Evolutionary conservation across 768 basidiomycete species (phyloP).

Genomic region (Kwoniella bestiolae): DNA sequence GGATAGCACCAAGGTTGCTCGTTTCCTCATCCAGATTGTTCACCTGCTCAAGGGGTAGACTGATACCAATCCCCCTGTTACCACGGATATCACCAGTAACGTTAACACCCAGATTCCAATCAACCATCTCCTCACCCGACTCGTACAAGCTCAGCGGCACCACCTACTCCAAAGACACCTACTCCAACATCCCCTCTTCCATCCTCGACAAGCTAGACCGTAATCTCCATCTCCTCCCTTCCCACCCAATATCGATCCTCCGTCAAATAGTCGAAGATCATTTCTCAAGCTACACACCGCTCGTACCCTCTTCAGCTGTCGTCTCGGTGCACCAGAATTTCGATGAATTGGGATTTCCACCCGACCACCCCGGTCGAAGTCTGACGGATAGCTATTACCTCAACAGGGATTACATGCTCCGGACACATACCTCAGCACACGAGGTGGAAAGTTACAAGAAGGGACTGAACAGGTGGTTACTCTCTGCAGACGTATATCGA

Average conservation of each 20-base stretch:
- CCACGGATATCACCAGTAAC: too few species aligned
- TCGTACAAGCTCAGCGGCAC: slow-evolving; percentile 48
- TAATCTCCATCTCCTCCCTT: slow-evolving; percentile 72
- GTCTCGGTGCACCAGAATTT: slow-evolving; percentile 89
- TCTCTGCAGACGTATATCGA: slow-evolving; percentile 95
- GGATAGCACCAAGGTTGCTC: not conserved
- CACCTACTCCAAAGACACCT: slow-evolving; percentile 71
- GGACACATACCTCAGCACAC: slow-evolving; percentile 98
- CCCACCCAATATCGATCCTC: slow-evolving; percentile 86
- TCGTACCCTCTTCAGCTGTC: slow-evolving; percentile 80
- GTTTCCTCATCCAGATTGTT: not conserved
- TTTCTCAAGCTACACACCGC: slow-evolving; percentile 72
- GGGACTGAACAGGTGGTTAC: slow-evolving; percentile 80
- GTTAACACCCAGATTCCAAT: slow-evolving; percentile 4
- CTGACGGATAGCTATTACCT: slow-evolving; percentile 94
- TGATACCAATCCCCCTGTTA: not conserved
- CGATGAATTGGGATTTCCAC: slow-evolving; percentile 91
- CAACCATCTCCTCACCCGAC: slow-evolving; percentile 11
- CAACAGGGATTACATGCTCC: slow-evolving; percentile 85
- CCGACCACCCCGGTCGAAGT: slow-evolving; percentile 89
- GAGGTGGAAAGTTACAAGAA: slow-evolving; percentile 84
- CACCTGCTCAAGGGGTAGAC: not conserved
- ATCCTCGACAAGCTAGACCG: slow-evolving; percentile 80
- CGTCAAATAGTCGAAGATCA: slow-evolving; percentile 81
- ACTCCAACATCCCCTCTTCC: slow-evolving; percentile 82